Evolutionary conservation across 331 rosid species (phyloP).

Genomic region (Erythrophleum ivorense): DNA sequence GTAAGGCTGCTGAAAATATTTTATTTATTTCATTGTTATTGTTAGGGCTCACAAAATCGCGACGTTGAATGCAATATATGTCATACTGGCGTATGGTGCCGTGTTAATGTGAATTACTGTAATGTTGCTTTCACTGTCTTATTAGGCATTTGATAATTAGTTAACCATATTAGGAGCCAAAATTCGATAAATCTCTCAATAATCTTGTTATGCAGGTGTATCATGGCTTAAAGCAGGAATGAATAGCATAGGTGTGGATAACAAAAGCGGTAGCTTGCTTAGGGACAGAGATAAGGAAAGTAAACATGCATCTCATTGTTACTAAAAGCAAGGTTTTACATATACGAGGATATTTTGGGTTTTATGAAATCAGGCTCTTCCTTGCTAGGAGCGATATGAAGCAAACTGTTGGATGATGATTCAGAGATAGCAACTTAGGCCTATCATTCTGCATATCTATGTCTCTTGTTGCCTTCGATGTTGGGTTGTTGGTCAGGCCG

Average conservation of each 20-base stretch:
- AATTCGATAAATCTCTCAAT: background rate
- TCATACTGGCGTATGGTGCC: conserved; percentile 9
- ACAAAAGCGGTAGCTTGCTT: conserved; percentile 3
- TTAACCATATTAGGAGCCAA: conserved; percentile 11
- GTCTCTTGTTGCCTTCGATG: background rate
- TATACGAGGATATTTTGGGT: conserved; percentile 28
- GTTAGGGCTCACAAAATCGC: background rate
- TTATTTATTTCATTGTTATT: background rate
- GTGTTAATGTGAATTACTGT: conserved; percentile 3
- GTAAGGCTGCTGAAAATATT: background rate
- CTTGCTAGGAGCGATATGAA: background rate
- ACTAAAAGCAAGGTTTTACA: conserved; percentile 6
- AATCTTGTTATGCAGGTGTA: conserved; percentile 36
- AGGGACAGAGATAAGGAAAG: background rate
- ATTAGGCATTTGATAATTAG: conserved; percentile 33
- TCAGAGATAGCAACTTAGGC: background rate
- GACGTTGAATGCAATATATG: conserved; percentile 3
- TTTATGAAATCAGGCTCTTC: conserved; percentile 36
- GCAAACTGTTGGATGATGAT: conserved; percentile 17
- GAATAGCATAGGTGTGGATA: background rate
- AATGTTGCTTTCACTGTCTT: background rate
- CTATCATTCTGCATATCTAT: background rate
- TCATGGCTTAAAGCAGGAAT: conserved; percentile 13
- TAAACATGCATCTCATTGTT: conserved; percentile 20
- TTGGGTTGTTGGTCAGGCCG: background rate